phyloP scores from a whole-genome alignment of 148 eudicot species.

The Chenopodium berlandieri region DNA sequence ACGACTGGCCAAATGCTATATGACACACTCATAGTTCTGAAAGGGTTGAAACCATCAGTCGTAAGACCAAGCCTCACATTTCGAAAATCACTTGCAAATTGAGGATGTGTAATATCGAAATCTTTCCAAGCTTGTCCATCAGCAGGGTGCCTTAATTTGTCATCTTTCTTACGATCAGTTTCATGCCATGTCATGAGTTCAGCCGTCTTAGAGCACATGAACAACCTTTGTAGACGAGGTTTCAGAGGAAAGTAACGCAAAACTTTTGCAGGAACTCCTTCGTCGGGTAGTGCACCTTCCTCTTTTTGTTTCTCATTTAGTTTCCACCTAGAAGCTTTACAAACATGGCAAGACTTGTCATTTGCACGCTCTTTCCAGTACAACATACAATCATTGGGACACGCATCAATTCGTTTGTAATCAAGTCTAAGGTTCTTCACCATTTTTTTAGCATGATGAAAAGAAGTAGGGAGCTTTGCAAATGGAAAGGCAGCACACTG shows the following conservation, averaged over 20 bases:
- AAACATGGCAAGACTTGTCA: not conserved
- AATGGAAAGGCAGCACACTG: conserved; percentile 1
- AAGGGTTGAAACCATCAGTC: conserved; percentile 31
- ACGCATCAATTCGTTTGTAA: conserved; percentile 4
- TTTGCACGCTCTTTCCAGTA: conserved; percentile 2
- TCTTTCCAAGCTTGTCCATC: conserved; percentile 25
- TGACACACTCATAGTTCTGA: conserved; percentile 5
- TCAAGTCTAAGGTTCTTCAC: conserved; percentile 1
- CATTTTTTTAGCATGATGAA: not conserved
- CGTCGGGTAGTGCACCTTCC: not conserved
- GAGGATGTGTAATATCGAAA: conserved; percentile 2
- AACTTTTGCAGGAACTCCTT: conserved; percentile 7
- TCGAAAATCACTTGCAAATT: conserved; percentile 23
- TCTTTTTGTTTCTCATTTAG: conserved; percentile 8
- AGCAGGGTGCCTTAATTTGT: too few species aligned
- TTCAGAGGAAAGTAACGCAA: conserved; percentile 17
- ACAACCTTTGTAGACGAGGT: not conserved
- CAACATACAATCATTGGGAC: conserved; percentile 4
- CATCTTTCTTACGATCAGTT: too few species aligned
- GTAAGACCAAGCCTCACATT: conserved; percentile 17
- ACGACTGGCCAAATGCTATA: conserved; percentile 25
- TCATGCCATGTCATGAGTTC: too few species aligned
- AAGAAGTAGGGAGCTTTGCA: conserved; percentile 6
- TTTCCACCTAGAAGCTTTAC: conserved; percentile 4
- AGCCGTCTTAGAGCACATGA: too few species aligned